A percentile compares a stretch with the other conserved stretches of the same genome.
phyloP scores from a whole-genome alignment of 352 stramenopile species.

The Phytophthora kernoviae region DNA sequence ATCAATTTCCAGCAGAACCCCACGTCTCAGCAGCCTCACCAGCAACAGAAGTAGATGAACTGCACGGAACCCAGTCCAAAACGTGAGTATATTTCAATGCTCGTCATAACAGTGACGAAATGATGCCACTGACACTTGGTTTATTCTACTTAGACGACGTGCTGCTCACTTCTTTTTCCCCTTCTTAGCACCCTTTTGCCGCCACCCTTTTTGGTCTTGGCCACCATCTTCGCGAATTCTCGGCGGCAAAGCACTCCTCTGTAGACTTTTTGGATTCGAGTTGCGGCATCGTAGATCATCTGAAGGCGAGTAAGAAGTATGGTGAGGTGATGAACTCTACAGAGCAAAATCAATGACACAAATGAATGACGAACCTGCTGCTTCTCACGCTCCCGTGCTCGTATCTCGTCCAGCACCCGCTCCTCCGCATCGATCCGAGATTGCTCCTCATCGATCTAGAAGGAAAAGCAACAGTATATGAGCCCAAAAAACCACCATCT shows the following conservation, averaged over 20 bases:
- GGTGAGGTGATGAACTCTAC: neutral
- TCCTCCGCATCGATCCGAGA: conserved; percentile 84
- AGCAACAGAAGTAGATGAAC: conserved; percentile 25
- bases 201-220: conserved; percentile 86
- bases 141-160: too few species aligned
- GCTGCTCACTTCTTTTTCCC: conserved; percentile 31
- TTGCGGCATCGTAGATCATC: conserved; percentile 75
- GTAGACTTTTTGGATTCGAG: conserved; percentile 84
- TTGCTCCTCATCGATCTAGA: conserved; percentile 85
- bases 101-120: too few species aligned
- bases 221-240: conserved; percentile 75
- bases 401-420: conserved; percentile 70
- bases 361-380: conserved; percentile 52
- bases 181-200: conserved; percentile 56
- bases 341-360: neutral
- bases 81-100: neutral
- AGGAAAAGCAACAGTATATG: conserved; percentile 1
- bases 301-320: conserved; percentile 22
- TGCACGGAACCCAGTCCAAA: too few species aligned
- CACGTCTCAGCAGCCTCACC: neutral
- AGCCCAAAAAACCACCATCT: neutral
- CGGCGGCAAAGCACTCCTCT: conserved; percentile 64
- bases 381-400: conserved; percentile 72
- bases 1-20: conserved; percentile 93
- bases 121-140: too few species aligned